These are phyloP conservation scores for Pythium biforme DNA, from an alignment of 352 stramenopile species.

Conservation along the genomic window DNA sequence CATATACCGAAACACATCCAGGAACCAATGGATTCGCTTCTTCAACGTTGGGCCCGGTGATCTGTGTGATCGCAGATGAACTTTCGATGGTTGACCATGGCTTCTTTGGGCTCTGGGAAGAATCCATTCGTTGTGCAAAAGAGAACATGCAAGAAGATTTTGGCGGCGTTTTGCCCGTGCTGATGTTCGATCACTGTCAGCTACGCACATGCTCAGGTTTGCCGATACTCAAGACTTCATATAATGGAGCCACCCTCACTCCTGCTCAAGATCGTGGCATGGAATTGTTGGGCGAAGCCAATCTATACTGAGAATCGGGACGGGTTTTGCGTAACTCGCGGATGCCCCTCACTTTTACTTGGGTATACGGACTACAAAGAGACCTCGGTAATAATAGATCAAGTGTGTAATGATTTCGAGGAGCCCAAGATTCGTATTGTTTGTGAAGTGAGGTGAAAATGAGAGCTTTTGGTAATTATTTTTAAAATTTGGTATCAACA, in stretches of 20 bases:
- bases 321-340: too few species aligned
- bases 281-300: not conserved
- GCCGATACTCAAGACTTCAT: conserved; percentile 3
- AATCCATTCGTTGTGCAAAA: conserved; percentile 21
- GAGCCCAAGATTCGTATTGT: too few species aligned
- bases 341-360: too few species aligned
- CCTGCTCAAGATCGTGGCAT: not conserved
- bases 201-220: not conserved
- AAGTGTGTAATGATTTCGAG: too few species aligned
- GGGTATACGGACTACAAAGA: too few species aligned
- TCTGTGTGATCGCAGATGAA: conserved; percentile 28
- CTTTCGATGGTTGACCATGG: conserved; percentile 25
- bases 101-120: conserved; percentile 33
- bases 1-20: not conserved
- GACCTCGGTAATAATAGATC: too few species aligned
- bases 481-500: too few species aligned
- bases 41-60: conserved; percentile 21
- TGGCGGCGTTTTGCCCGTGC: not conserved
- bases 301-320: too few species aligned
- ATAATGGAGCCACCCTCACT: too few species aligned
- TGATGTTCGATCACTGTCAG: conserved; percentile 15
- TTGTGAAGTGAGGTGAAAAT: too few species aligned
- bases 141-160: conserved; percentile 1
- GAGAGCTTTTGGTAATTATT: too few species aligned
- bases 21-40: conserved; percentile 12